phyloP scores from a whole-genome alignment of 2,329 filamentous ascomycete genomes.

The Phoma sp. region DNA sequence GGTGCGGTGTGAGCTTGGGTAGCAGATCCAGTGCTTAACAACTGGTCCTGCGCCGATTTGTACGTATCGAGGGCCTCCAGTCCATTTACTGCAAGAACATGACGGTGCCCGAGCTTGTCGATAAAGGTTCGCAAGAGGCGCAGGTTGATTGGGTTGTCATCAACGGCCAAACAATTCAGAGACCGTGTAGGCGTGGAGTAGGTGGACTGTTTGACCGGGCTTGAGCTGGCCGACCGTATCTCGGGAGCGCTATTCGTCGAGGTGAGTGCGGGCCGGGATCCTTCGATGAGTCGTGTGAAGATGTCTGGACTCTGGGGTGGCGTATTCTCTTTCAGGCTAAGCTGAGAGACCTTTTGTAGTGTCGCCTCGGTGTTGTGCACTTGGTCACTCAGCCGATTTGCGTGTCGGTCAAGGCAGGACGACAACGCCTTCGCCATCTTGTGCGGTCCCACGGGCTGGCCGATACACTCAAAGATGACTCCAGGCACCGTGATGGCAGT shows the following conservation, averaged over 20 bases:
- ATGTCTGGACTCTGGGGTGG: conserved; percentile 20
- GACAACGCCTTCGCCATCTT: conserved; percentile 46
- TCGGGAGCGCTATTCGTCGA: conserved; percentile 42
- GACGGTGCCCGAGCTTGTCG: conserved; percentile 42
- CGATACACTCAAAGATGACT: conserved; percentile 44
- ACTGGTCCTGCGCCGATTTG: conserved; percentile 27
- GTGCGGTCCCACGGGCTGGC: conserved; percentile 48
- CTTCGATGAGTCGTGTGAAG: conserved; percentile 14
- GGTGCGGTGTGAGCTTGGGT: conserved; percentile 6
- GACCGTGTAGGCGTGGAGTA: conserved; percentile 25
- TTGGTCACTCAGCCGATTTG: conserved; percentile 25
- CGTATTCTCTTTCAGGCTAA: conserved; percentile 38
- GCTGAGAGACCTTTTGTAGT: conserved; percentile 27
- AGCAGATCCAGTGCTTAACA: conserved; percentile 1
- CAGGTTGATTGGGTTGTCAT: conserved; percentile 51
- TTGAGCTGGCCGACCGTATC: conserved; percentile 27
- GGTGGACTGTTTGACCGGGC: conserved; percentile 26
- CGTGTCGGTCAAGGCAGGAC: conserved; percentile 43
- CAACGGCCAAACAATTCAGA: conserved; percentile 46
- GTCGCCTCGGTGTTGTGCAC: conserved; percentile 18
- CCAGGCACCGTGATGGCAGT: conserved; percentile 45
- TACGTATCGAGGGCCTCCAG: conserved; percentile 44
- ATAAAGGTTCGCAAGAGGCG: conserved; percentile 46
- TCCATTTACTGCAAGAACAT: conserved; percentile 45
- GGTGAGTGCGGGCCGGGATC: conserved; percentile 32